phyloP scores from a whole-genome alignment of 768 basidiomycete genomes.

The Agrocybe praecox region DNA sequence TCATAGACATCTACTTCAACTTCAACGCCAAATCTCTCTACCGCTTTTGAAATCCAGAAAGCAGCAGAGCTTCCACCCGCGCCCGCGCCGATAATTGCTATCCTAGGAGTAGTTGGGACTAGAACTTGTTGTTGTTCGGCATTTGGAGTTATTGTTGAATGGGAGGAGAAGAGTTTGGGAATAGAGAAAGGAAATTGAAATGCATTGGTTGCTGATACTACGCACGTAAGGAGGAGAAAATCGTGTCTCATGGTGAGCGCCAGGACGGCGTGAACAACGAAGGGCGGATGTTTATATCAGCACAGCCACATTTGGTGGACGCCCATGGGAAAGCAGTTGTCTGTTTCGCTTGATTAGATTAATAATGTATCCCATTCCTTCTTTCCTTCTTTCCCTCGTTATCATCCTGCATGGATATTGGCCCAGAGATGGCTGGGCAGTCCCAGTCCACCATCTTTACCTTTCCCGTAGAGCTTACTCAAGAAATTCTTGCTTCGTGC shows the following conservation, averaged over 20 bases:
- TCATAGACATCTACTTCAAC: slow-evolving; percentile 89
- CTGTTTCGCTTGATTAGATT: too few relatives aligned
- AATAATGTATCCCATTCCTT: not conserved
- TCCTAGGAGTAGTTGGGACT: slow-evolving; percentile 42
- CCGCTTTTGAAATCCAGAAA: slow-evolving; percentile 81
- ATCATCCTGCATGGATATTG: not conserved
- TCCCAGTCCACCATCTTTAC: slow-evolving; percentile 25
- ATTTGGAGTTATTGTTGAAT: not conserved
- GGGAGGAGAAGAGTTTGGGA: slow-evolving; percentile 45
- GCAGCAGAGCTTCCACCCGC: slow-evolving; percentile 86
- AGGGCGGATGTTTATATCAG: too few relatives aligned
- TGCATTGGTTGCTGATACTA: slow-evolving; percentile 35
- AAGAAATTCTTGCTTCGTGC: slow-evolving; percentile 58
- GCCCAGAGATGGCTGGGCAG: slow-evolving; percentile 3
- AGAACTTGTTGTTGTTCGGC: slow-evolving; percentile 8
- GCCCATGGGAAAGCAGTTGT: not conserved
- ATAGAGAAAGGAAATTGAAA: slow-evolving; percentile 58
- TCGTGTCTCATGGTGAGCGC: slow-evolving; percentile 21
- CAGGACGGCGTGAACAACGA: not conserved
- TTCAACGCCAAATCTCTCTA: slow-evolving; percentile 66
- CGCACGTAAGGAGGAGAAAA: slow-evolving; percentile 22
- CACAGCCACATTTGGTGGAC: slow-evolving; percentile 4
- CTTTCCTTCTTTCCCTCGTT: not conserved
- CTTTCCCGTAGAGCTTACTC: slow-evolving; percentile 61
- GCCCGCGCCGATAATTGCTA: slow-evolving; percentile 92